A percentile compares a stretch with the other conserved stretches of the same genome.
Evolutionary conservation across 2,329 filamentous ascomycete genomes (phyloP).

Genomic region (Venturia asperata): DNA sequence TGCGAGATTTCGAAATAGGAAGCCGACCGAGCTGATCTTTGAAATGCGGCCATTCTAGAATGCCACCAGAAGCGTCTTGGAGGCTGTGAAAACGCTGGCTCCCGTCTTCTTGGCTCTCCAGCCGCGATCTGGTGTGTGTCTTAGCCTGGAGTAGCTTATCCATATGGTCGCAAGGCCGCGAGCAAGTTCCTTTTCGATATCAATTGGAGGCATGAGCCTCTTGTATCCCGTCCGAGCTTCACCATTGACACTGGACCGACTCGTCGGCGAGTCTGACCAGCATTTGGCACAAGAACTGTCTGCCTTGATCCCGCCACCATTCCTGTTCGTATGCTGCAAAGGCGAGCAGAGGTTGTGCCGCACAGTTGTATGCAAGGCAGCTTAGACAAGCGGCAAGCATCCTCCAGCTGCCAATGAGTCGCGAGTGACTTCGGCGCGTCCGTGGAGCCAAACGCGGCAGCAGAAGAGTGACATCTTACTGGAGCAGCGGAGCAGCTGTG

Average conservation of each 20-base stretch:
- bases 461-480: not conserved
- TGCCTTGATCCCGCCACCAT: not conserved
- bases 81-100: not conserved
- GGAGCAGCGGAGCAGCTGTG: not conserved
- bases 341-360: not conserved
- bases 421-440: not conserved
- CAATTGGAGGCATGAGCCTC: not conserved
- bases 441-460: not conserved
- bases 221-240: not conserved
- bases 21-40: not conserved
- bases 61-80: not conserved
- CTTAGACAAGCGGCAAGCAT: too few relatives aligned
- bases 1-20: not conserved
- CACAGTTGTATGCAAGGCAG: not conserved
- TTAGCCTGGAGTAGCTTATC: not conserved
- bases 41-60: not conserved
- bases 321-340: not conserved
- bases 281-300: not conserved
- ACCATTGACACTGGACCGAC: not conserved
- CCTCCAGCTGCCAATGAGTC: not conserved
- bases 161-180: not conserved
- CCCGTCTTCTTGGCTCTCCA: slow-evolving; percentile 1
- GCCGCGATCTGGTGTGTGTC: not conserved
- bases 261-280: not conserved
- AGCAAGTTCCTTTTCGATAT: not conserved